Evolutionary conservation across 495 filamentous ascomycete genomes (phyloP).

Genomic region (Chlorociboria aeruginascens): DNA sequence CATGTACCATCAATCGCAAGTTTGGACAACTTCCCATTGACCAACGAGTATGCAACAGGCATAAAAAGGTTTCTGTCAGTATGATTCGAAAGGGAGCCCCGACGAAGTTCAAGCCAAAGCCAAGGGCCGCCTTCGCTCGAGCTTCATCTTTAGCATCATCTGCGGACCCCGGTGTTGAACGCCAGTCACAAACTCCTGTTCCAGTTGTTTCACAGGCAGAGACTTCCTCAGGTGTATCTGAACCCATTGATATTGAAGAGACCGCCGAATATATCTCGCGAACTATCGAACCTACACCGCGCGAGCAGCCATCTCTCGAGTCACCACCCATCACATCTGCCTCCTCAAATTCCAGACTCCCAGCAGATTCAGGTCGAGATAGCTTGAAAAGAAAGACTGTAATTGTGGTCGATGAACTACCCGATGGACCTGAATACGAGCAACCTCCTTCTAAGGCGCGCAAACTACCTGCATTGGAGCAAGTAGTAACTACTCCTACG

Average conservation of each 20-base stretch:
- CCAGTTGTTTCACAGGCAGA: background rate
- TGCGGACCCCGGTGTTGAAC: conserved; percentile 14
- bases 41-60: background rate
- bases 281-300: background rate
- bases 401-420: conserved; percentile 1
- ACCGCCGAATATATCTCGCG: background rate
- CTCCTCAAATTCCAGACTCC: background rate
- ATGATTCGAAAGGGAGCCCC: conserved; percentile 7
- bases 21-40: no score
- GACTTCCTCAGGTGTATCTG: background rate
- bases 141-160: conserved; percentile 12
- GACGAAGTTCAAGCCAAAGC: conserved; percentile 13
- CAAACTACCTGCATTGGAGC: no score
- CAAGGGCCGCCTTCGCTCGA: conserved; percentile 7
- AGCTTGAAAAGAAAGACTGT: conserved; percentile 4
- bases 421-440: background rate
- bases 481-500: no score
- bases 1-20: no score
- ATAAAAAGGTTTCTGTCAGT: conserved; percentile 3
- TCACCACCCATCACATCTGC: background rate
- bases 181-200: conserved; percentile 19
- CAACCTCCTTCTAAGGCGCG: background rate
- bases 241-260: background rate
- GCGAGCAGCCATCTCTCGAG: background rate
- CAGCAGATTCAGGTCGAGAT: background rate